phyloP scores from a whole-genome alignment of 371 early-diverging fungal species.

The Mucor piriformis region DNA sequence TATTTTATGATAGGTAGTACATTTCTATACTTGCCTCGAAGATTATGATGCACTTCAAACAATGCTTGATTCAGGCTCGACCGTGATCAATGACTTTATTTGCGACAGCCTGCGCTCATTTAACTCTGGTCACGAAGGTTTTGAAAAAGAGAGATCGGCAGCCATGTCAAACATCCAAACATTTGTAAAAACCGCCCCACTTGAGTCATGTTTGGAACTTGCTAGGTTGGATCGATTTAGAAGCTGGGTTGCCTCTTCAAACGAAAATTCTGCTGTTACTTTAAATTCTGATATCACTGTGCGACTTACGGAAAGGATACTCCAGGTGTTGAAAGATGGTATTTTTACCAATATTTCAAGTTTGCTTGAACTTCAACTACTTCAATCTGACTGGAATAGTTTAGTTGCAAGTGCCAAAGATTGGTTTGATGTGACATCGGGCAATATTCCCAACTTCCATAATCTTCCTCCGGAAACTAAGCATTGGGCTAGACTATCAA shows the following conservation, averaged over 20 bases:
- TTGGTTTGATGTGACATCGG: conserved; percentile 12
- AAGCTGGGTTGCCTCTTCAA: conserved; percentile 8
- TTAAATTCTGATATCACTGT: not conserved
- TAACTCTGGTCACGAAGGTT: conserved; percentile 9
- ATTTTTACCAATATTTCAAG: conserved; percentile 20
- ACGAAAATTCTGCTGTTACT: not conserved
- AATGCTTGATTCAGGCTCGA: conserved; percentile 9
- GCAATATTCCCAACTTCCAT: conserved; percentile 4
- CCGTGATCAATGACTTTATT: conserved; percentile 24
- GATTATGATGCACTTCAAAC: conserved; percentile 32
- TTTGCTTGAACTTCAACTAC: conserved; percentile 33
- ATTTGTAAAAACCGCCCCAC: conserved; percentile 17
- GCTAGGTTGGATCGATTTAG: conserved; percentile 26
- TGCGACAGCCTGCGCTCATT: conserved; percentile 24
- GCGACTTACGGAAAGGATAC: conserved; percentile 14
- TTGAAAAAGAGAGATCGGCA: not conserved
- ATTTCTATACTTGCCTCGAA: conserved; percentile 38
- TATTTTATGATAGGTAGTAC: conserved; percentile 8
- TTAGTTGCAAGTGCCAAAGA: conserved; percentile 20
- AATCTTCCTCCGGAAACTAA: conserved; percentile 27
- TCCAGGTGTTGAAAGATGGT: conserved; percentile 23
- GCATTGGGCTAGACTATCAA: conserved; percentile 30
- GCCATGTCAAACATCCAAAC: not conserved
- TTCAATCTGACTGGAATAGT: conserved; percentile 16
- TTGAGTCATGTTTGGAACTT: conserved; percentile 26